Evolutionary conservation across 73 alveolate species (phyloP).

Genomic region (Paramecium tetraurelia): DNA sequence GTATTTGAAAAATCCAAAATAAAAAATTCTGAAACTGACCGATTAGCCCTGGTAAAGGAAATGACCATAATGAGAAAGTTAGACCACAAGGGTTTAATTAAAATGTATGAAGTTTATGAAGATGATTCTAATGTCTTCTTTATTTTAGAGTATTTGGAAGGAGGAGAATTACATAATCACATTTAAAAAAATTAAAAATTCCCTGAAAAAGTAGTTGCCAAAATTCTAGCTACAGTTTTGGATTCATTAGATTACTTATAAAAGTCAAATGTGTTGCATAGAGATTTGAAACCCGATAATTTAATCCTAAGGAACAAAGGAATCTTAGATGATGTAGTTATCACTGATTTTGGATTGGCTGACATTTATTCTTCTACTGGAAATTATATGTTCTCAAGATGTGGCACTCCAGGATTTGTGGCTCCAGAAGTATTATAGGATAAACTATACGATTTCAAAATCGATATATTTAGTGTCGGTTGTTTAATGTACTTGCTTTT

Average conservation of each 20-base stretch:
- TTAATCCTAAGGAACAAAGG: conserved; percentile 61
- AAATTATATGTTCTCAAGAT: conserved; percentile 58
- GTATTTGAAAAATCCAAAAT: conserved; percentile 13
- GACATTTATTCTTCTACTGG: conserved; percentile 64
- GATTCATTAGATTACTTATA: conserved; percentile 58
- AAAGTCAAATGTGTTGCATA: conserved; percentile 25
- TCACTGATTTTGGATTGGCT: conserved; percentile 69
- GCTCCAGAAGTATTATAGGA: conserved; percentile 75
- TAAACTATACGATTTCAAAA: conserved; percentile 53
- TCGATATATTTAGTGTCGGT: conserved; percentile 74
- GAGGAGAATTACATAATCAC: conserved; percentile 69
- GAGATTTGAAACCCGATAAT: conserved; percentile 67
- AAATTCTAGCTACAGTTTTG: conserved; percentile 33
- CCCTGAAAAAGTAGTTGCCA: conserved; percentile 66
- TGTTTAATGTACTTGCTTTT: conserved; percentile 64
- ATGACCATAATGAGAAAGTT: conserved; percentile 37
- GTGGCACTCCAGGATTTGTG: conserved; percentile 82
- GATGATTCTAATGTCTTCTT: conserved; percentile 61
- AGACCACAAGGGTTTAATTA: conserved; percentile 35
- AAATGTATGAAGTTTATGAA: conserved; percentile 67
- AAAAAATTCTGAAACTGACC: not conserved
- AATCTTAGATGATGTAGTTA: conserved; percentile 11
- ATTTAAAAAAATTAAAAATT: conserved; percentile 40
- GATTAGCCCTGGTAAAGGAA: conserved; percentile 50
- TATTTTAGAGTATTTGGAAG: conserved; percentile 67